A percentile compares a stretch with the other conserved stretches of the same genome.
Conservation (phyloP, 805 yeast genomes). For the Brettanomyces naardenensis region DNA sequence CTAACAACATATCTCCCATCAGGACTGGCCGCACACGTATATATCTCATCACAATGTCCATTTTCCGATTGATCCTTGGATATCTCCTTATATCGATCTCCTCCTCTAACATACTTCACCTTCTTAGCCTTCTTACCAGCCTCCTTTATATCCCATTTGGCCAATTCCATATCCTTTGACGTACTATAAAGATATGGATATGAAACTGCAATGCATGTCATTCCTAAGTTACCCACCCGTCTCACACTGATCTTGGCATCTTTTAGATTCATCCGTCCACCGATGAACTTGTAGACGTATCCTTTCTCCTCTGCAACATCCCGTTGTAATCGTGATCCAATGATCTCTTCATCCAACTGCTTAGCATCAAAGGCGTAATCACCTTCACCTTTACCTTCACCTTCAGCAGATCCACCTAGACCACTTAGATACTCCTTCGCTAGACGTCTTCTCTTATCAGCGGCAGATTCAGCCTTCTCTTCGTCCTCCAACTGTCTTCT, state of each 20-base stretch:
- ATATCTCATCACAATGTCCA: conserved; percentile 73
- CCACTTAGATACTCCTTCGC: conserved; percentile 89
- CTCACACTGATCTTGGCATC: conserved; percentile 34
- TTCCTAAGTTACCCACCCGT: conserved; percentile 52
- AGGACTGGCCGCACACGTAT: conserved; percentile 73
- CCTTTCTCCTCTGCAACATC: conserved; percentile 93
- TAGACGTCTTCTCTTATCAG: conserved; percentile 87
- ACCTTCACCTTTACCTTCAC: conserved; percentile 4
- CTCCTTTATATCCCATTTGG: conserved; percentile 69
- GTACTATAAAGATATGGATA: conserved; percentile 67
- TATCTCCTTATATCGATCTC: conserved; percentile 35
- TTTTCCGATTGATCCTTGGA: conserved; percentile 45
- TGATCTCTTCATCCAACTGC: conserved; percentile 81
- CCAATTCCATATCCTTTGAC: conserved; percentile 71
- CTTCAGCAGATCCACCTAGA: conserved; percentile 36
- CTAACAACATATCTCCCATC: conserved; percentile 87
- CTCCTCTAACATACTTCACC: conserved; percentile 60
- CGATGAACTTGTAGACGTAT: conserved; percentile 62
- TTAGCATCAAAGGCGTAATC: conserved; percentile 69
- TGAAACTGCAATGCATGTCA: conserved; percentile 48
- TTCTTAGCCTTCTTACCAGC: conserved; percentile 53
- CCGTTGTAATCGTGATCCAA: conserved; percentile 68
- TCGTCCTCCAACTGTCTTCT: conserved; percentile 52
- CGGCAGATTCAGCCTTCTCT: conserved; percentile 68
- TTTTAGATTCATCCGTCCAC: conserved; percentile 37